phyloP scores from a whole-genome alignment of 2,329 filamentous ascomycete genomes.

The Stagonosporopsis chrysanthemi region DNA sequence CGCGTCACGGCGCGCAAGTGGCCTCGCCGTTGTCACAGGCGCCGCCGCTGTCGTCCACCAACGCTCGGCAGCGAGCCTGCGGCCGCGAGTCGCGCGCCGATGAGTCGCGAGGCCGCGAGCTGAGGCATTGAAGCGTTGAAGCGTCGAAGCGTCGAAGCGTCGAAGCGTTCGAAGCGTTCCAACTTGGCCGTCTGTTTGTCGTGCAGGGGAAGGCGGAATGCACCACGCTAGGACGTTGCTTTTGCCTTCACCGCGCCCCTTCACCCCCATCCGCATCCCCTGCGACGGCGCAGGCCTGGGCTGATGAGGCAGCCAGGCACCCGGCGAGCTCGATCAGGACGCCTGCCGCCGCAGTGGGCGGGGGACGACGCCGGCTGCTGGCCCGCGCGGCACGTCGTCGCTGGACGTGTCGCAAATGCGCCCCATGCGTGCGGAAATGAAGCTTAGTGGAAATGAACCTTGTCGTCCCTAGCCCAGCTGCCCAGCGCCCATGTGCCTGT shows the following conservation, averaged over 20 bases:
- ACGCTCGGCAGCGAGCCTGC: slow-evolving; percentile 8
- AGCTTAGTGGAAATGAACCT: slow-evolving; percentile 33
- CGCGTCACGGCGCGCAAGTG: slow-evolving; percentile 9
- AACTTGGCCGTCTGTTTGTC: slow-evolving; percentile 9
- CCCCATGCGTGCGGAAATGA: slow-evolving; percentile 38
- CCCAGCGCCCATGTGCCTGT: slow-evolving; percentile 20
- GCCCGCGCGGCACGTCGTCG: neutral
- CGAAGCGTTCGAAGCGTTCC: too few relatives aligned
- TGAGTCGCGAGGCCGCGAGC: slow-evolving; percentile 2
- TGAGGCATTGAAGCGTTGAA: slow-evolving; percentile 7
- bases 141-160: too few relatives aligned
- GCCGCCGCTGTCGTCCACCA: slow-evolving; percentile 21
- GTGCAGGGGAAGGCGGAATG: slow-evolving; percentile 17
- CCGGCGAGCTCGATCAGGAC: too few relatives aligned
- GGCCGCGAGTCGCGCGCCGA: slow-evolving; percentile 16
- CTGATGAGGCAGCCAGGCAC: slow-evolving; percentile 10
- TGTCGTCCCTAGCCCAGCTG: slow-evolving; percentile 24
- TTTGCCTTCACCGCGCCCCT: neutral
- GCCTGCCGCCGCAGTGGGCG: too few relatives aligned
- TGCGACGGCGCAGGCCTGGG: slow-evolving; percentile 28
- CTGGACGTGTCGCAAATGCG: slow-evolving; percentile 20
- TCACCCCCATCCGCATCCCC: slow-evolving; percentile 19
- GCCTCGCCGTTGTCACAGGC: slow-evolving; percentile 13
- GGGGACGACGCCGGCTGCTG: too few relatives aligned
- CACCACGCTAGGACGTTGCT: slow-evolving; percentile 14